Evolutionary conservation across 805 yeast genomes (phyloP).

Genomic region (Kazachstania kunashirensis): DNA sequence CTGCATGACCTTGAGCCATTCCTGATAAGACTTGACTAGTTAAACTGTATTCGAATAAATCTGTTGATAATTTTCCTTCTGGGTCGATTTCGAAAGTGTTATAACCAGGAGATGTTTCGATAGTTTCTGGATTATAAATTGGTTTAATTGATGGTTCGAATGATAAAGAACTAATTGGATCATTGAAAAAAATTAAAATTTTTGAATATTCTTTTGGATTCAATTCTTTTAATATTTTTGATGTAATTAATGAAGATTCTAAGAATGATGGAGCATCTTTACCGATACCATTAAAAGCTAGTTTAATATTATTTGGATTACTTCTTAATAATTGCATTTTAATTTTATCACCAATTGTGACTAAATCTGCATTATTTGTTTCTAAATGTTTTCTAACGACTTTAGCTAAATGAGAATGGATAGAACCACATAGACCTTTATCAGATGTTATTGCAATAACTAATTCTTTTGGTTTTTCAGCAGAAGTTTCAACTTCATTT

Average conservation of each 20-base stretch:
- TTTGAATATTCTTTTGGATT: constrained; percentile 46
- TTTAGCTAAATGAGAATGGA: constrained; percentile 91
- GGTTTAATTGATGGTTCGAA: constrained; percentile 73
- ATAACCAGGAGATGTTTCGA: constrained; percentile 78
- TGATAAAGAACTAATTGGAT: constrained; percentile 77
- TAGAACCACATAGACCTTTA: constrained; percentile 98
- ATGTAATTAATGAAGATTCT: constrained; percentile 84
- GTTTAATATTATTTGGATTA: constrained; percentile 53
- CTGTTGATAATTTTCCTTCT: constrained; percentile 56
- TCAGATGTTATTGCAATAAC: constrained; percentile 87
- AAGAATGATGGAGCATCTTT: constrained; percentile 91
- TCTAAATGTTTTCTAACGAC: constrained; percentile 61
- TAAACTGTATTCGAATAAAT: constrained; percentile 75
- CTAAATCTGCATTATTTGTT: constrained; percentile 63
- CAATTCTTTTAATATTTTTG: constrained; percentile 55
- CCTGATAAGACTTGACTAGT: constrained; percentile 87
- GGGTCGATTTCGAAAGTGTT: constrained; percentile 73
- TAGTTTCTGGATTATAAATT: constrained; percentile 58
- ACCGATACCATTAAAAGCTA: constrained; percentile 86
- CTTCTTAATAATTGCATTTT: constrained; percentile 85
- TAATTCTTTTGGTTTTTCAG: constrained; percentile 49
- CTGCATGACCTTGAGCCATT: constrained; percentile 95
- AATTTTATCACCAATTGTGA: constrained; percentile 89
- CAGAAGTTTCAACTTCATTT: constrained; percentile 39
- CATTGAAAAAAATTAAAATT: constrained; percentile 78